Conservation (phyloP, 1,284 basidiomycete species). For the Hortiboletus rubellus region DNA sequence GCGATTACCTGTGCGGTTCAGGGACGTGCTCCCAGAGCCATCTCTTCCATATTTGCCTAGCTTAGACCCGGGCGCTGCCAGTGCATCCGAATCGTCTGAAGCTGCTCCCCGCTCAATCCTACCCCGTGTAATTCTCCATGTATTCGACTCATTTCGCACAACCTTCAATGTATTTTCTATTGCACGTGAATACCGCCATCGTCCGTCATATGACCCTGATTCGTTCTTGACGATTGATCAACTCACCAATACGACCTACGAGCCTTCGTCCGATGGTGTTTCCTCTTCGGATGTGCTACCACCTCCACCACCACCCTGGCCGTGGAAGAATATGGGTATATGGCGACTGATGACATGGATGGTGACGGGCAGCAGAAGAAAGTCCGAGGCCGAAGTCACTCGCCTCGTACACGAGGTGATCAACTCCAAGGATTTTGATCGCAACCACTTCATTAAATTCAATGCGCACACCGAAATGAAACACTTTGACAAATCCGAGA, state of each 20-base stretch:
- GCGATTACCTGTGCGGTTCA: conserved; percentile 5
- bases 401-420: conserved; percentile 2
- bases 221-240: neutral
- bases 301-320: conserved; percentile 14
- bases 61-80: neutral
- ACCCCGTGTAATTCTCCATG: neutral
- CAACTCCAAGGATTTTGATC: conserved; percentile 10
- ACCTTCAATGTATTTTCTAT: conserved; percentile 20
- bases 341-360: conserved; percentile 26
- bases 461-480: conserved; percentile 7
- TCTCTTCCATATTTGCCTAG: neutral
- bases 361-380: conserved; percentile 15
- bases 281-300: neutral
- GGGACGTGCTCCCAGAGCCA: conserved; percentile 10
- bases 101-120: neutral
- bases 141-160: conserved; percentile 10
- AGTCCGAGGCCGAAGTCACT: conserved; percentile 18
- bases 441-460: conserved; percentile 11
- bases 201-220: conserved; percentile 30
- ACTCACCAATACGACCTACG: neutral
- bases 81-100: neutral
- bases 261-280: neutral
- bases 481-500: conserved; percentile 3
- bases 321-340: conserved; percentile 22
- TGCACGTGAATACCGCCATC: conserved; percentile 19